phyloP scores from a whole-genome alignment of 176 grass and related monocot species.

The Lolium multiflorum region DNA sequence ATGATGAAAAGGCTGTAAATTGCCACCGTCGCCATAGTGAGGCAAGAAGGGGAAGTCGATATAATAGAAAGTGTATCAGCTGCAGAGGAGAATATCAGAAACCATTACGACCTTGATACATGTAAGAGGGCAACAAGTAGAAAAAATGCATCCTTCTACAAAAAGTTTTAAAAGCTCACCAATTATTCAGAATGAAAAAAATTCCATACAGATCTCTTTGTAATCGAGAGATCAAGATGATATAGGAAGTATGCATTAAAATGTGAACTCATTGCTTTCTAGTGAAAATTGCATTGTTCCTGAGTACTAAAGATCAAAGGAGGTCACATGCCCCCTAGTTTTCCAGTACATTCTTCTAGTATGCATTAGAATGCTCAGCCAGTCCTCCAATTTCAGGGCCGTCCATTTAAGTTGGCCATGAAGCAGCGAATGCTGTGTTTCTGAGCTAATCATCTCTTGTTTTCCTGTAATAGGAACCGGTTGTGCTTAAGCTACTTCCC shows the following conservation, averaged over 20 bases:
- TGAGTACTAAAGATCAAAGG: neutral
- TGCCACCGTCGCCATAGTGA: constrained; percentile 56
- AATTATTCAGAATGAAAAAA: neutral
- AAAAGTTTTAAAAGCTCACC: neutral
- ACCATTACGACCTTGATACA: neutral
- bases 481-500: neutral
- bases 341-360: neutral
- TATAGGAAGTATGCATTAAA: neutral
- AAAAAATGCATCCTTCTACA: neutral
- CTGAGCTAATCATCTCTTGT: neutral
- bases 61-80: constrained; percentile 14
- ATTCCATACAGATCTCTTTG: neutral
- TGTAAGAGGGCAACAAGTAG: neutral
- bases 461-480: neutral
- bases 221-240: neutral
- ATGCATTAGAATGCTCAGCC: neutral
- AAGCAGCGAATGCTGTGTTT: neutral
- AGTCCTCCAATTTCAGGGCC: neutral
- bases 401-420: neutral
- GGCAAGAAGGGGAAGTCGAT: neutral
- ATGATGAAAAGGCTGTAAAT: constrained; percentile 99
- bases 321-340: neutral
- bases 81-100: constrained; percentile 17
- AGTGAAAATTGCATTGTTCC: neutral
- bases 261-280: neutral